Conservation (phyloP, 2,329 filamentous ascomycete genomes). For the Plectosphaerella sp. region DNA sequence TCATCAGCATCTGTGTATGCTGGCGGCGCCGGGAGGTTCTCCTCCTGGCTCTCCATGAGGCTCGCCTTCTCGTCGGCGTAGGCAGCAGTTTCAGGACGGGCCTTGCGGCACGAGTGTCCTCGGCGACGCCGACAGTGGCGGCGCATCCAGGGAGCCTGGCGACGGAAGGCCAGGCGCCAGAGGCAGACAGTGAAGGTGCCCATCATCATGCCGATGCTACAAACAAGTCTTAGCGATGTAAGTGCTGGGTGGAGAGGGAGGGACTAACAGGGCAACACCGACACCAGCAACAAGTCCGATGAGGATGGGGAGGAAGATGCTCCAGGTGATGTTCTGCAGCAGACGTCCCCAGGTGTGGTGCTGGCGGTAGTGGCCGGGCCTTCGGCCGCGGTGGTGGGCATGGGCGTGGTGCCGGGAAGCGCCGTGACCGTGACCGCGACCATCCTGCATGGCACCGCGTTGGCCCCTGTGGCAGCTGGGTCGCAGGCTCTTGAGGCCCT, state of each 20-base stretch:
- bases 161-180: conserved; percentile 48
- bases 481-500: conserved; percentile 22
- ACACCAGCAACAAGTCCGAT: conserved; percentile 67
- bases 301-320: conserved; percentile 63
- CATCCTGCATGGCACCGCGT: conserved; percentile 13
- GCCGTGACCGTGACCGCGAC: conserved; percentile 11
- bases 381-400: conserved; percentile 25
- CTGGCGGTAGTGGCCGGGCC: conserved; percentile 14
- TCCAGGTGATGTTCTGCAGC: conserved; percentile 51
- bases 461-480: conserved; percentile 27
- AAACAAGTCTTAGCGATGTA: conserved; percentile 11
- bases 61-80: conserved; percentile 44
- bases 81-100: conserved; percentile 27
- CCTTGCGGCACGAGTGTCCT: conserved; percentile 24
- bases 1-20: conserved; percentile 20
- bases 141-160: conserved; percentile 24
- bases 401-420: conserved; percentile 20
- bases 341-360: conserved; percentile 39
- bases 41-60: conserved; percentile 35
- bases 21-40: conserved; percentile 20
- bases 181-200: conserved; percentile 58
- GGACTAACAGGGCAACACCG: conserved; percentile 56
- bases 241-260: background rate
- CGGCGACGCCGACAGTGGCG: conserved; percentile 24
- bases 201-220: conserved; percentile 59